phyloP scores from a whole-genome alignment of 192 early-diverging fungal genomes.

The Dissophora ornata region DNA sequence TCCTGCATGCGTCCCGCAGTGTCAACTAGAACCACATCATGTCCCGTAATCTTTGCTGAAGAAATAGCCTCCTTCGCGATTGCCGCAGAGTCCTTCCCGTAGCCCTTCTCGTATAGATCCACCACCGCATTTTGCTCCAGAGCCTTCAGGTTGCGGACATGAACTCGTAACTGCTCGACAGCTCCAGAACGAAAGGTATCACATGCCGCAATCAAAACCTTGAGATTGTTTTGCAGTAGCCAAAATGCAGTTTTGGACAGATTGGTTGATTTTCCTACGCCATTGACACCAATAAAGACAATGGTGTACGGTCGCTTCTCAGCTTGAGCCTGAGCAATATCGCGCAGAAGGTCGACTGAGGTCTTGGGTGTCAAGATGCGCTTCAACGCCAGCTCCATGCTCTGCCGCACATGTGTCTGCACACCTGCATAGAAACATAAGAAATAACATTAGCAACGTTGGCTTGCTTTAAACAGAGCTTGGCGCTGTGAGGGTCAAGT shows the following conservation, averaged over 20 bases:
- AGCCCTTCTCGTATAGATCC: slow-evolving; percentile 94
- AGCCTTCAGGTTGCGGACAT: slow-evolving; percentile 87
- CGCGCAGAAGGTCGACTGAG: slow-evolving; percentile 90
- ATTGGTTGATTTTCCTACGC: slow-evolving; percentile 93
- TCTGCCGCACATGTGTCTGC: slow-evolving; percentile 73
- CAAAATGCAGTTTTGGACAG: slow-evolving; percentile 95
- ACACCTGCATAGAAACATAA: slow-evolving; percentile 52
- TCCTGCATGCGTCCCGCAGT: slow-evolving; percentile 99
- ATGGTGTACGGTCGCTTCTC: slow-evolving; percentile 86
- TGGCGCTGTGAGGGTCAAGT: too few relatives aligned
- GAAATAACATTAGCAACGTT: too few relatives aligned
- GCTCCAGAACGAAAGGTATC: slow-evolving; percentile 97
- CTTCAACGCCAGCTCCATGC: slow-evolving; percentile 86
- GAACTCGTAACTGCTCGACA: slow-evolving; percentile 94
- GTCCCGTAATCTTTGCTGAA: slow-evolving; percentile 72
- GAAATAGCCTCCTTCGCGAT: slow-evolving; percentile 95
- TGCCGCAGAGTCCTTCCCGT: slow-evolving; percentile 95
- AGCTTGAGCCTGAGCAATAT: slow-evolving; percentile 78
- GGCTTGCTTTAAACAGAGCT: too few relatives aligned
- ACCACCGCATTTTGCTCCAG: slow-evolving; percentile 73
- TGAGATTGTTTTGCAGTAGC: slow-evolving; percentile 91
- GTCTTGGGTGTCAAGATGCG: slow-evolving; percentile 90
- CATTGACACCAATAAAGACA: slow-evolving; percentile 96
- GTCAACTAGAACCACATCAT: slow-evolving; percentile 95
- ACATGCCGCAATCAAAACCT: slow-evolving; percentile 93